Evolutionary conservation across 495 filamentous ascomycete genomes (phyloP).

Genomic region (Penicillium longicatenatum): DNA sequence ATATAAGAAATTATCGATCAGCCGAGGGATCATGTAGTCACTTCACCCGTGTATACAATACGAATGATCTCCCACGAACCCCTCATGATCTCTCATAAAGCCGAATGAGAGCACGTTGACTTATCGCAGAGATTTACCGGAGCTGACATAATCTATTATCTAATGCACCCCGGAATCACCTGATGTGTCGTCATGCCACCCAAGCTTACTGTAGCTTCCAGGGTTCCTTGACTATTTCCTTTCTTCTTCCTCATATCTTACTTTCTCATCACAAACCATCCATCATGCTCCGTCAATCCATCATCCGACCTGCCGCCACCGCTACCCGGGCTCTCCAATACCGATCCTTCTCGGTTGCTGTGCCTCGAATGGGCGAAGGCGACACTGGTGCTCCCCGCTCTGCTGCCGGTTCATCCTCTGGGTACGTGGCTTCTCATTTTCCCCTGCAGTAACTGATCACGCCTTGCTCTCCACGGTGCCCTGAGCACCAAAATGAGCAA

Average conservation of each 20-base stretch:
- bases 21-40: not conserved
- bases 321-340: conserved; percentile 50
- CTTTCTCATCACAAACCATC: conserved; percentile 11
- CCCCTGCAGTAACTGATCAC: conserved; percentile 1
- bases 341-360: conserved; percentile 64
- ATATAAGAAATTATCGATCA: not conserved
- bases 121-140: conserved; percentile 34
- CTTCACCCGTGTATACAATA: not conserved
- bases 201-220: not conserved
- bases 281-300: conserved; percentile 67
- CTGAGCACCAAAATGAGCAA: not conserved
- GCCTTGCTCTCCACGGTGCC: not conserved
- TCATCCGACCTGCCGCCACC: conserved; percentile 58
- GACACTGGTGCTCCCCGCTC: conserved; percentile 66
- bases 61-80: conserved; percentile 8
- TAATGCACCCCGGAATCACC: conserved; percentile 15
- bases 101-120: conserved; percentile 31
- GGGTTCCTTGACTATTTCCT: not conserved
- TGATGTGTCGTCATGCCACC: conserved; percentile 29
- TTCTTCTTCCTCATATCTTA: conserved; percentile 30
- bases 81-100: conserved; percentile 25
- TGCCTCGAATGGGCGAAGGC: conserved; percentile 63
- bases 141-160: conserved; percentile 22
- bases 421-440: conserved; percentile 31
- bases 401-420: conserved; percentile 33